A percentile compares a stretch with the other conserved stretches of the same genome.
Conservation (phyloP, 257 asterid genomes). For the Nicotiana knightiana region DNA sequence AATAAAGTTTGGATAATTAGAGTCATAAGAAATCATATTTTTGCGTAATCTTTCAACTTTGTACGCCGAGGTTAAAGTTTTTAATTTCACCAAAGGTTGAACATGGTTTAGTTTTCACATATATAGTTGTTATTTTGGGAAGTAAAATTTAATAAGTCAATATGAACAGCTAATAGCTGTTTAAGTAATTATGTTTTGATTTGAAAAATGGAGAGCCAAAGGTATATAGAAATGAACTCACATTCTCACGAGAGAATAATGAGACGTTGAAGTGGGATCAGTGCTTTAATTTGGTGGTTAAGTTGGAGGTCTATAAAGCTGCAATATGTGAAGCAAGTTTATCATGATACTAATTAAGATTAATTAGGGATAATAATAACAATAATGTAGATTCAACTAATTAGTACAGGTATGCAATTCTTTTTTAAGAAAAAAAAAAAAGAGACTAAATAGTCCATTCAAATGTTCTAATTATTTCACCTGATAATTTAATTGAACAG, state of each 20-base stretch:
- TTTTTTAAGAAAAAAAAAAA: no score
- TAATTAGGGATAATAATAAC: background rate
- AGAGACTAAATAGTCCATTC: background rate
- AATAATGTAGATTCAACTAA: no score
- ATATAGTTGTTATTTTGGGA: background rate
- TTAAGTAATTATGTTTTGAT: conserved; percentile 1
- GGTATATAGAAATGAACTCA: background rate
- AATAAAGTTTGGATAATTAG: background rate
- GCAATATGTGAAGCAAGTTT: background rate
- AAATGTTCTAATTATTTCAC: no score
- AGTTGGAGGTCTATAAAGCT: background rate
- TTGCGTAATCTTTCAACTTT: background rate
- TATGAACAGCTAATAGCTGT: background rate
- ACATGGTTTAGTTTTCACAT: conserved; percentile 1
- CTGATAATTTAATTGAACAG: background rate
- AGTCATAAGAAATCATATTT: background rate
- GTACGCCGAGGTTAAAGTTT: background rate
- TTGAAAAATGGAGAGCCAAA: background rate
- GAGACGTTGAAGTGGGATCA: background rate
- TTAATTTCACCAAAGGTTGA: background rate
- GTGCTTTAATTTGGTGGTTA: background rate
- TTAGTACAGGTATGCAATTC: background rate
- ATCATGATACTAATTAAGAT: background rate
- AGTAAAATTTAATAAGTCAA: background rate
- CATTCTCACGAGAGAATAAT: background rate